These are phyloP conservation scores for Bauhinia variegata DNA, from an alignment of 306 rosid species.

Conservation along the genomic window DNA sequence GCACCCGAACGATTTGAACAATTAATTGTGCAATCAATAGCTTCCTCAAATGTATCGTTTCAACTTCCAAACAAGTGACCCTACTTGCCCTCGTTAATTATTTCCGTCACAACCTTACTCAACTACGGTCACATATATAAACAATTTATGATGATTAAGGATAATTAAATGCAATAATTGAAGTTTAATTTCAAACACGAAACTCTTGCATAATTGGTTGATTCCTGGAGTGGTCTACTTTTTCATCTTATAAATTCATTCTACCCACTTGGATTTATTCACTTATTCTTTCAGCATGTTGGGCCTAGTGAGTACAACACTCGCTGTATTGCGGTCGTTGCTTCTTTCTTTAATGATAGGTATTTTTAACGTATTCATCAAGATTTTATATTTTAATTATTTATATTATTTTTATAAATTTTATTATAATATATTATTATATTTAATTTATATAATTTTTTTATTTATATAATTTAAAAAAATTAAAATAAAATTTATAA, in stretches of 20 bases:
- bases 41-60: not conserved
- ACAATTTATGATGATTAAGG: not conserved
- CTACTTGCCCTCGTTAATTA: not conserved
- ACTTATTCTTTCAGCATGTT: no score
- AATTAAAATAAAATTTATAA: no score
- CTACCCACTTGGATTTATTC: not conserved
- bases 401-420: no score
- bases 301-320: not conserved
- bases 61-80: not conserved
- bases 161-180: no score
- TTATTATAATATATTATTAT: no score
- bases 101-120: not conserved
- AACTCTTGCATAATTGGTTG: conserved; percentile 6
- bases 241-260: not conserved
- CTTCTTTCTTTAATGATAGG: no score
- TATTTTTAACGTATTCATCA: not conserved
- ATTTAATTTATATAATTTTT: no score
- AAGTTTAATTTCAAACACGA: conserved; percentile 20
- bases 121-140: not conserved
- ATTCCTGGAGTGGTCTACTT: not conserved
- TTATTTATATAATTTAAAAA: no score
- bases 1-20: no score
- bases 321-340: not conserved
- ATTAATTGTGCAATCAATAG: no score
- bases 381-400: no score